phyloP scores from a whole-genome alignment of 192 early-diverging fungal genomes.

The Allomyces arbusculus region DNA sequence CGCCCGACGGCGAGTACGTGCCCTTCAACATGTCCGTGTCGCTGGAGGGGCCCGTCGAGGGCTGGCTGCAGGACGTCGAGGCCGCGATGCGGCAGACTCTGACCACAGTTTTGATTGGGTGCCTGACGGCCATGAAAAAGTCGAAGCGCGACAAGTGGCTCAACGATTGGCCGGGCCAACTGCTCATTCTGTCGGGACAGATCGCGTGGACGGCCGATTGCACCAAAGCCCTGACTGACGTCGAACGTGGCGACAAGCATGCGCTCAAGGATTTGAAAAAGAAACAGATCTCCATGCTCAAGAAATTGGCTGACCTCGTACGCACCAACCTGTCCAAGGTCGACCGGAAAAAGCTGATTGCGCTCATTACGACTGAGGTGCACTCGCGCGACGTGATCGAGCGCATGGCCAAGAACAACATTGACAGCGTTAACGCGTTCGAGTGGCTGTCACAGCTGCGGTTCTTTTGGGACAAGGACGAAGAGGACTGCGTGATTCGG shows the following conservation, averaged over 20 bases:
- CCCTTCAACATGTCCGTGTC: conserved; percentile 55
- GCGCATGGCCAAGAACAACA: conserved; percentile 24
- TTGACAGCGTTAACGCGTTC: conserved; percentile 56
- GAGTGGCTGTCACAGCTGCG: conserved; percentile 91
- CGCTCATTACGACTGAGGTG: conserved; percentile 93
- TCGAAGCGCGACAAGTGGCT: conserved; percentile 48
- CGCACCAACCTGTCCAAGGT: conserved; percentile 62
- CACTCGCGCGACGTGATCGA: conserved; percentile 91
- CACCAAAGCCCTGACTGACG: conserved; percentile 65
- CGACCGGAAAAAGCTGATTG: conserved; percentile 83
- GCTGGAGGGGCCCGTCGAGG: conserved; percentile 77
- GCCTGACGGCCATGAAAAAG: conserved; percentile 12
- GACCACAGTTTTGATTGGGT: conserved; percentile 32
- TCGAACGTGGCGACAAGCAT: conserved; percentile 11
- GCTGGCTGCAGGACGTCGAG: conserved; percentile 87
- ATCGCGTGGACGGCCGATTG: conserved; percentile 72
- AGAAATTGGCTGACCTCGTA: conserved; percentile 80
- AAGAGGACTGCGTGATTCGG: conserved; percentile 39
- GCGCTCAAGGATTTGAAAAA: conserved; percentile 26
- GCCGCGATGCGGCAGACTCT: conserved; percentile 78
- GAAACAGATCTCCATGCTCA: conserved; percentile 47
- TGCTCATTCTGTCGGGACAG: conserved; percentile 54
- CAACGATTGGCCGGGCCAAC: conserved; percentile 71
- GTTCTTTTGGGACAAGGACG: conserved; percentile 56
- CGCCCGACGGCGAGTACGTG: conserved; percentile 86